A percentile compares a stretch with the other conserved stretches of the same genome.
Conservation (phyloP, 2,329 filamentous ascomycete genomes). For the Penicillium sp. region DNA sequence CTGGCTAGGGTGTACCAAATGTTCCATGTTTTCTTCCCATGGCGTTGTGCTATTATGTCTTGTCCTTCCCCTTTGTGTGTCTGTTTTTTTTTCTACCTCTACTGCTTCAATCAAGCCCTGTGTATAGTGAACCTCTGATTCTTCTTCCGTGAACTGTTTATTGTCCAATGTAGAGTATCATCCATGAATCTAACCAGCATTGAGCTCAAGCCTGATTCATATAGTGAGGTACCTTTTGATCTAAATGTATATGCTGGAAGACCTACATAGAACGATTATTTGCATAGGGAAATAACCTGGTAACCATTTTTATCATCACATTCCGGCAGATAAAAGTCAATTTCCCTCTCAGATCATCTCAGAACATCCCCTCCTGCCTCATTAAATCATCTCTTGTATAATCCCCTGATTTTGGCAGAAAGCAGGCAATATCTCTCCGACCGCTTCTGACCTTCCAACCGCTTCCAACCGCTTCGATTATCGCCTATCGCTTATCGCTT, state of each 20-base stretch:
- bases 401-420: neutral
- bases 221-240: neutral
- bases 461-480: too few relatives aligned
- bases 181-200: neutral
- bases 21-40: constrained; percentile 29
- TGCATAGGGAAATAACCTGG: neutral
- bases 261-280: neutral
- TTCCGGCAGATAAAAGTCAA: neutral
- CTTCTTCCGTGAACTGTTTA: constrained; percentile 7
- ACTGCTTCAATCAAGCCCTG: constrained; percentile 27
- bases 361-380: too few relatives aligned
- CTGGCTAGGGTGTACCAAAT: constrained; percentile 26
- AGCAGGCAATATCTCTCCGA: neutral
- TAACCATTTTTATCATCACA: neutral
- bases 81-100: constrained; percentile 20
- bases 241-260: neutral
- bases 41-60: constrained; percentile 36
- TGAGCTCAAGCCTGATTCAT: neutral
- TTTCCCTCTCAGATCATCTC: too few relatives aligned
- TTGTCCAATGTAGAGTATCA: neutral
- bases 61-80: constrained; percentile 23
- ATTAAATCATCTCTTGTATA: too few relatives aligned
- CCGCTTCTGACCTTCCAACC: neutral
- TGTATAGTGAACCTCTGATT: constrained; percentile 33
- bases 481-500: too few relatives aligned